phyloP scores from a whole-genome alignment of 306 rosid species.

The Luffa acutangula region DNA sequence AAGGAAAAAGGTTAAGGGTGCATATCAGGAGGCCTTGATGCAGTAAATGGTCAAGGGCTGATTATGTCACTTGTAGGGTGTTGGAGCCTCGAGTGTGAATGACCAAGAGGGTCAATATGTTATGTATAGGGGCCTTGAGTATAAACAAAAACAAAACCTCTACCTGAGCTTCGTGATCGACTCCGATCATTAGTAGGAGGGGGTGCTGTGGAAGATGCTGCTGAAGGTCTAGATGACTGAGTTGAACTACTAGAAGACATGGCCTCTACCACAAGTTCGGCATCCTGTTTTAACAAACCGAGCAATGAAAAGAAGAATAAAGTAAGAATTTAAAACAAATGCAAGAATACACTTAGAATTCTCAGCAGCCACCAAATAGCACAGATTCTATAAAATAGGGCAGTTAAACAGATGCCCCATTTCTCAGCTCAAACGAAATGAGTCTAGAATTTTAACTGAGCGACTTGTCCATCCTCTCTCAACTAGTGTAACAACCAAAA shows the following conservation, averaged over 20 bases:
- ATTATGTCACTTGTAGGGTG: too few relatives aligned
- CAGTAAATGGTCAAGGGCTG: too few relatives aligned
- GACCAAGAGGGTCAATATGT: too few relatives aligned
- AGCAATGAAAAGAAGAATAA: not conserved
- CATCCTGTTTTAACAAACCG: constrained; percentile 37
- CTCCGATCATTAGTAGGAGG: constrained; percentile 43
- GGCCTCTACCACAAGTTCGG: constrained; percentile 68
- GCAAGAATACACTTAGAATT: not conserved
- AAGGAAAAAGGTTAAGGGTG: too few relatives aligned
- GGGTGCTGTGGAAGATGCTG: constrained; percentile 13
- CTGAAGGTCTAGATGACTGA: constrained; percentile 50
- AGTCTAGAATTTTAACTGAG: not conserved
- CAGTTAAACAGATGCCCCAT: not conserved
- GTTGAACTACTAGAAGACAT: constrained; percentile 54
- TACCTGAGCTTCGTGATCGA: constrained; percentile 47
- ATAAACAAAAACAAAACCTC: not conserved
- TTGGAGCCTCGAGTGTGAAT: too few relatives aligned
- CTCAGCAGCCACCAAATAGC: not conserved
- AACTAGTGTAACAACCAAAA: not conserved
- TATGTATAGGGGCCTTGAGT: too few relatives aligned
- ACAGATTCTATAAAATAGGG: not conserved
- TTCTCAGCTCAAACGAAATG: not conserved
- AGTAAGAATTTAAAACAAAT: not conserved
- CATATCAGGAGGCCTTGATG: too few relatives aligned
- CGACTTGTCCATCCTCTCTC: not conserved